These are phyloP conservation scores for Flaveria floridana DNA, from an alignment of 140 eudicot species.

Conservation along the genomic window DNA sequence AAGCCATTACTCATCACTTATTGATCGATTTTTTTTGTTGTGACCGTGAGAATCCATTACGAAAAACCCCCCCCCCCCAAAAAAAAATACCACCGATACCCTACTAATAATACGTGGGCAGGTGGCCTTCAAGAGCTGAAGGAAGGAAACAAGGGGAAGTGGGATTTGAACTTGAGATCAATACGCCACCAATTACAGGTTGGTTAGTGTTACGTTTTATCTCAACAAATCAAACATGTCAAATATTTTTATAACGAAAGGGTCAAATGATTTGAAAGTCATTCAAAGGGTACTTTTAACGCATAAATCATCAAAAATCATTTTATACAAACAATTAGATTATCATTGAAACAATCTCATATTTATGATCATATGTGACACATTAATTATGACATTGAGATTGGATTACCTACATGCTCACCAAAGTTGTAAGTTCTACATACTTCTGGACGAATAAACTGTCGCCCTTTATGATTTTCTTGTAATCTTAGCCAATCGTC, in stretches of 20 bases:
- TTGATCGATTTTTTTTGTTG: background rate
- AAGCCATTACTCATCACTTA: background rate
- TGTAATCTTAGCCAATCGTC: slow-evolving; percentile 95
- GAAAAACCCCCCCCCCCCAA: background rate
- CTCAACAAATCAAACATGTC: background rate
- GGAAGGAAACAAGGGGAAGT: background rate
- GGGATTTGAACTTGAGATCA: background rate
- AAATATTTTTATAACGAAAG: background rate
- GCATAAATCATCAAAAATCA: background rate
- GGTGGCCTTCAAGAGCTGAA: background rate
- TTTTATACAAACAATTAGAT: background rate
- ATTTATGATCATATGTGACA: background rate
- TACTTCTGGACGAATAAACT: slow-evolving; percentile 90
- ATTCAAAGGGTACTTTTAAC: background rate
- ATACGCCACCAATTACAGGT: background rate
- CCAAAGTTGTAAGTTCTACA: slow-evolving; percentile 98
- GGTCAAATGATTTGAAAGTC: background rate
- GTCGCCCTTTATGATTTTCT: slow-evolving; percentile 88
- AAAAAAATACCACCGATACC: background rate
- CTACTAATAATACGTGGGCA: background rate
- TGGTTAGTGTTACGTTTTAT: background rate
- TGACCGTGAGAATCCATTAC: too few species aligned
- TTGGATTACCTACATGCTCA: slow-evolving; percentile 74
- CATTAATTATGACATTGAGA: slow-evolving; percentile 1
- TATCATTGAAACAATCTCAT: background rate